A percentile compares a stretch with the other conserved stretches of the same genome.
Conservation (phyloP, 2,329 filamentous ascomycete genomes). For the Phoma sp. region DNA sequence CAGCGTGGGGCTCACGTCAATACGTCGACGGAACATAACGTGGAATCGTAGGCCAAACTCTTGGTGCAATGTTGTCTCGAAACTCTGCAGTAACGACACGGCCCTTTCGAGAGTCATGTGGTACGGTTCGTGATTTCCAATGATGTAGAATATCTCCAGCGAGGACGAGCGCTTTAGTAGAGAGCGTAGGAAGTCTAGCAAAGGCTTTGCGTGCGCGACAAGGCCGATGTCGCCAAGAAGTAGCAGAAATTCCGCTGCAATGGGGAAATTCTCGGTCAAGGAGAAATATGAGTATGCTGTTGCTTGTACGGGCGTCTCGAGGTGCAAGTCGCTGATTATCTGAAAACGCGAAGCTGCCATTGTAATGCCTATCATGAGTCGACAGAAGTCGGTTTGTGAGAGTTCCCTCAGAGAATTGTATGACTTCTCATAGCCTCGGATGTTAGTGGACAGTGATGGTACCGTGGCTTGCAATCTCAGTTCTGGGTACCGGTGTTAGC, state of each 20-base stretch:
- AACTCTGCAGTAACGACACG: not conserved
- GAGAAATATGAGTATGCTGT: constrained; percentile 11
- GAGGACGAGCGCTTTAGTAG: not conserved
- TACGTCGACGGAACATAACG: constrained; percentile 4
- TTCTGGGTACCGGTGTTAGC: too few relatives aligned
- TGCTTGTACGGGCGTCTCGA: constrained; percentile 13
- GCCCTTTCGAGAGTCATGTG: constrained; percentile 1
- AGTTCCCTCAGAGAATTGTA: too few relatives aligned
- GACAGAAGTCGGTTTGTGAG: too few relatives aligned
- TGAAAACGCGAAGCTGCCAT: constrained; percentile 9
- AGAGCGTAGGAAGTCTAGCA: constrained; percentile 6
- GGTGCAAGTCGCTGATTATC: constrained; percentile 17
- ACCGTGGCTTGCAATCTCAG: too few relatives aligned
- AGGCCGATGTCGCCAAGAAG: constrained; percentile 13
- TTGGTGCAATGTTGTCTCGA: not conserved
- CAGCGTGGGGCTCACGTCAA: not conserved
- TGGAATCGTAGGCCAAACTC: constrained; percentile 6
- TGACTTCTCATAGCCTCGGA: too few relatives aligned
- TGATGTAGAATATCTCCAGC: constrained; percentile 7
- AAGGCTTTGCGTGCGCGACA: not conserved
- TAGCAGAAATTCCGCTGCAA: constrained; percentile 2
- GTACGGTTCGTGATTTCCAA: constrained; percentile 10
- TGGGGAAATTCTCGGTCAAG: not conserved
- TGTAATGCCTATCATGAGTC: too few relatives aligned
- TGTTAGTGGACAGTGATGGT: too few relatives aligned